These are phyloP conservation scores for Nepenthes alata DNA, from an alignment of 179 eudicot species.

Conservation along the genomic window DNA sequence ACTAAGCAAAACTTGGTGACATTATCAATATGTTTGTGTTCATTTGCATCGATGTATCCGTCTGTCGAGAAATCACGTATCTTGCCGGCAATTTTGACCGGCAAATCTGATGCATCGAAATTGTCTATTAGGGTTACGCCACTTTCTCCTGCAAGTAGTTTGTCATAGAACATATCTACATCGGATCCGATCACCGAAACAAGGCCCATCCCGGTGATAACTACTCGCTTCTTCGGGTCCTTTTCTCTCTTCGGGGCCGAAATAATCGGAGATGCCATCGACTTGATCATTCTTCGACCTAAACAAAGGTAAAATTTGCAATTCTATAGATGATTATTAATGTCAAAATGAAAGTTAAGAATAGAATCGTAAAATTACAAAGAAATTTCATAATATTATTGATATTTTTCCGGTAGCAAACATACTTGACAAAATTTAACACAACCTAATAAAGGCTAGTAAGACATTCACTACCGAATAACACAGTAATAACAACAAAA, in stretches of 20 bases:
- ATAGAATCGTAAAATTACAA: no score
- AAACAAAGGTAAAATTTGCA: neutral
- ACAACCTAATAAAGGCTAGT: no score
- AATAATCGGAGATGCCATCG: slow-evolving; percentile 25
- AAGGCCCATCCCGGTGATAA: slow-evolving; percentile 51
- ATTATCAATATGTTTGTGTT: slow-evolving; percentile 40
- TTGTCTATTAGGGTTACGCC: slow-evolving; percentile 30
- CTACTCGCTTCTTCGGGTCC: slow-evolving; percentile 51
- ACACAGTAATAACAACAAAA: no score
- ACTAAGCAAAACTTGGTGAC: slow-evolving; percentile 43
- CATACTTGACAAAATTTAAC: no score
- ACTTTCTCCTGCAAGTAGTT: slow-evolving; percentile 40
- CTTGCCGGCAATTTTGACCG: slow-evolving; percentile 38
- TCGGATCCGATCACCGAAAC: slow-evolving; percentile 46
- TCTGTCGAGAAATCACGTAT: slow-evolving; percentile 33
- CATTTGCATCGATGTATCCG: slow-evolving; percentile 44
- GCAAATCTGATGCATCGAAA: slow-evolving; percentile 28
- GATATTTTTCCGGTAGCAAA: no score
- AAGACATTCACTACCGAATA: no score
- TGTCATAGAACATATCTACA: slow-evolving; percentile 33
- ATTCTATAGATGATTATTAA: neutral
- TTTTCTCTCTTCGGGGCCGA: slow-evolving; percentile 45
- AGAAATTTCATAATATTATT: no score
- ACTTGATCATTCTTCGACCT: slow-evolving; percentile 23
- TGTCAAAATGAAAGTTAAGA: neutral